phyloP scores from a whole-genome alignment of 2,329 filamentous ascomycete species.

The Colletotrichum magnum region DNA sequence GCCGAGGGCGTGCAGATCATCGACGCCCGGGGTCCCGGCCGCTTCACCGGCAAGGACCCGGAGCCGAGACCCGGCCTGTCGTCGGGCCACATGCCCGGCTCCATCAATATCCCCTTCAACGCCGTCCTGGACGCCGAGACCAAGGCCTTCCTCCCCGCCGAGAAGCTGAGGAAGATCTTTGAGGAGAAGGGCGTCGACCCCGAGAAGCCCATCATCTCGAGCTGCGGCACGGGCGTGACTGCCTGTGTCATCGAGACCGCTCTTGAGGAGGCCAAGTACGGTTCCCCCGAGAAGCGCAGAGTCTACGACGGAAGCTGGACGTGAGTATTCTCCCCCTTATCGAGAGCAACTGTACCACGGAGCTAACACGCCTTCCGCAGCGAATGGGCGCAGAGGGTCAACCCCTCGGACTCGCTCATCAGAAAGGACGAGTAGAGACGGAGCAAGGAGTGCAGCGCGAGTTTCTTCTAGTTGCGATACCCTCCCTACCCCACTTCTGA shows the following conservation, averaged over 20 bases:
- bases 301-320: conserved; percentile 99
- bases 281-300: conserved; percentile 74
- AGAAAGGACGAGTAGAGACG: conserved; percentile 60
- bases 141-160: conserved; percentile 81
- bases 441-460: conserved; percentile 16
- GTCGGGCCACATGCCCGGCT: conserved; percentile 92
- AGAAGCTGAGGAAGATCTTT: conserved; percentile 83
- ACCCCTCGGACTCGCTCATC: conserved; percentile 74
- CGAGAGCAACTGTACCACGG: background rate
- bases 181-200: conserved; percentile 84
- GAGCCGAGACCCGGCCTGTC: conserved; percentile 90
- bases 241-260: conserved; percentile 93
- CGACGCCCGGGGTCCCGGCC: conserved; percentile 84
- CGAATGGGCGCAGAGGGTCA: conserved; percentile 78
- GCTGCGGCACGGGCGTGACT: conserved; percentile 94
- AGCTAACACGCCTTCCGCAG: conserved; percentile 55
- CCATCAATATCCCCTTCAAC: conserved; percentile 85
- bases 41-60: conserved; percentile 86
- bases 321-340: conserved; percentile 66
- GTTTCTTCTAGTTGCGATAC: conserved; percentile 43
- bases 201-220: conserved; percentile 85
- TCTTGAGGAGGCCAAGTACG: conserved; percentile 82
- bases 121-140: conserved; percentile 85
- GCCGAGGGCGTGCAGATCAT: conserved; percentile 88
- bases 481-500: conserved; percentile 42